These are phyloP conservation scores for Arachis stenosperma DNA, from an alignment of 306 rosid genomes.

Conservation along the genomic window DNA sequence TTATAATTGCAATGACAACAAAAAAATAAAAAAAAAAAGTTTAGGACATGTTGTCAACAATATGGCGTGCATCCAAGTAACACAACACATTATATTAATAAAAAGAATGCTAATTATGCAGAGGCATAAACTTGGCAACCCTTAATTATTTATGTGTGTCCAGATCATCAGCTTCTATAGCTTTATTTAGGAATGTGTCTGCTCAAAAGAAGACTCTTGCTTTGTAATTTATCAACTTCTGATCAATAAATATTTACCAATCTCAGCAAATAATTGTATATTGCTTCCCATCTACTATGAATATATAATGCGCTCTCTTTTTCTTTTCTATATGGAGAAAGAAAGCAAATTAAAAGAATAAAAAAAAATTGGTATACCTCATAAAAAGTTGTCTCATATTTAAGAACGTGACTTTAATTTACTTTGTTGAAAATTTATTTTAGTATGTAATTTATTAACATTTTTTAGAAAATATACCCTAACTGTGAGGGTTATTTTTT, in stretches of 20 bases:
- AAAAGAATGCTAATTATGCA: conserved; percentile 35
- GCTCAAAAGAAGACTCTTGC: conserved; percentile 32
- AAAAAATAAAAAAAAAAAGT: background rate
- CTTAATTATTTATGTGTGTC: conserved; percentile 28
- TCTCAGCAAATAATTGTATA: background rate
- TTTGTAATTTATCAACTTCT: conserved; percentile 4
- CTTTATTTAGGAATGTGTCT: conserved; percentile 9
- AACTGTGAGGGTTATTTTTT: no score
- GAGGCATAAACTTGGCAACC: background rate
- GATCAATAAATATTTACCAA: background rate
- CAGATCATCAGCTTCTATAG: conserved; percentile 8
- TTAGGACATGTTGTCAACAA: conserved; percentile 6
- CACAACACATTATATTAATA: conserved; percentile 9
- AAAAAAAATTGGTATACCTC: no score
- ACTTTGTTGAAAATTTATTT: no score
- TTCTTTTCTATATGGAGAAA: conserved; percentile 6
- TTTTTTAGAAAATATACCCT: no score
- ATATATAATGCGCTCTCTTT: background rate
- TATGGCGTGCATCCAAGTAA: conserved; percentile 38
- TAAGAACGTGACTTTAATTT: no score
- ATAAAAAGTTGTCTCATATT: no score
- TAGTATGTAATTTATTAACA: no score
- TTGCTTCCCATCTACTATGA: background rate
- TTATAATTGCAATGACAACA: conserved; percentile 5
- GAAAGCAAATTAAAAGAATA: background rate